phyloP scores from a whole-genome alignment of 176 grass and related monocot species.

The Echinochloa phyllopogon region DNA sequence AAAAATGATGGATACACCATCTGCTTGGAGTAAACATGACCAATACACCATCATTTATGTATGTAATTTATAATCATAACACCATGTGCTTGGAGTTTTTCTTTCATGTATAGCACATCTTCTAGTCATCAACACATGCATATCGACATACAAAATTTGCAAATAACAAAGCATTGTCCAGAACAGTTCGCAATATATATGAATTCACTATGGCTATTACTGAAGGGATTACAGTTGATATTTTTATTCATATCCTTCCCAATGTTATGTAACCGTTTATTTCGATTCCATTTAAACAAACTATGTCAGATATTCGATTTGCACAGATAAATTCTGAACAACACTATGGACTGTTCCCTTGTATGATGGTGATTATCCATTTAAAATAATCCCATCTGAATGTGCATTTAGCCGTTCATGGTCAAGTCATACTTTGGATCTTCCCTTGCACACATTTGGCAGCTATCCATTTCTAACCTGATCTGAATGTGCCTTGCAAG shows the following conservation, averaged over 20 bases:
- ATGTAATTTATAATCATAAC: not conserved
- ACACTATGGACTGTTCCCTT: not conserved
- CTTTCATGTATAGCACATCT: not conserved
- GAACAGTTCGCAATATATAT: not conserved
- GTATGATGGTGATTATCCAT: constrained; percentile 44
- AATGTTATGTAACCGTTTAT: not conserved
- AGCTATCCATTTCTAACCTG: not conserved
- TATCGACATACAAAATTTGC: not conserved
- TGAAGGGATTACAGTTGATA: no score
- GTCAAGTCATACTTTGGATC: not conserved
- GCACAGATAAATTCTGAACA: not conserved
- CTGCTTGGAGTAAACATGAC: no score
- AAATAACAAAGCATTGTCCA: not conserved
- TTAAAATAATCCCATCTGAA: no score
- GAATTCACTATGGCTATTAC: no score
- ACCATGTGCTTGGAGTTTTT: not conserved
- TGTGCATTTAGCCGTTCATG: not conserved
- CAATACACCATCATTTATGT: not conserved
- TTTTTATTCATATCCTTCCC: no score
- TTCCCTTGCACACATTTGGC: not conserved
- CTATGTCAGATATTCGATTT: not conserved
- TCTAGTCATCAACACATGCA: not conserved
- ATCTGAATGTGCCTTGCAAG: not conserved
- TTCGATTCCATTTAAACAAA: not conserved
- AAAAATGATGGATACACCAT: not conserved